Conservation (phyloP, 2,329 filamentous ascomycete species). For the Ophiostoma ips region DNA sequence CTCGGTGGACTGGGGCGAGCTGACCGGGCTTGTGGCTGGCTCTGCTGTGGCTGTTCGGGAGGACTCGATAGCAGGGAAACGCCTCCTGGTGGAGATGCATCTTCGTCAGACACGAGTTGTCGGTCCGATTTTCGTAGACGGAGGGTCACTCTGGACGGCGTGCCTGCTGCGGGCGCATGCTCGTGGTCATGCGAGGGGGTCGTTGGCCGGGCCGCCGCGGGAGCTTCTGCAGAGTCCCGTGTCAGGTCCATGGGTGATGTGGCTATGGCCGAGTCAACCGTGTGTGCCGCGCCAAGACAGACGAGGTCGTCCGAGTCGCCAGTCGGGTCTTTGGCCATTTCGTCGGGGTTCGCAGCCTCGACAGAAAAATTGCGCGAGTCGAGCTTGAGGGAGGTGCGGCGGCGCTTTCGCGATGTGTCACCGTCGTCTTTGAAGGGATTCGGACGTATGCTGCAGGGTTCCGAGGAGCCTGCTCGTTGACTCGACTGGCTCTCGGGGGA, state of each 20-base stretch:
- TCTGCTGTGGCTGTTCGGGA: not conserved
- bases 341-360: constrained; percentile 20
- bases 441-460: constrained; percentile 47
- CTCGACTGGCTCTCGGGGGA: constrained; percentile 30
- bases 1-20: no score
- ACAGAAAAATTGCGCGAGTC: constrained; percentile 38
- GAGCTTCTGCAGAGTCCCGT: not conserved
- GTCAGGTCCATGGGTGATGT: not conserved
- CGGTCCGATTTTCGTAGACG: constrained; percentile 37
- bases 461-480: constrained; percentile 47
- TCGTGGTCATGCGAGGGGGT: not conserved
- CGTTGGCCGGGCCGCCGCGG: not conserved
- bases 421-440: constrained; percentile 43
- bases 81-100: not conserved
- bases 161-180: not conserved
- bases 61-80: constrained; percentile 11
- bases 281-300: no score
- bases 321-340: not conserved
- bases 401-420: constrained; percentile 44
- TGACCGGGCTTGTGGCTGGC: not conserved
- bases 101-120: not conserved
- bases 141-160: constrained; percentile 33
- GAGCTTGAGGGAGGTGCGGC: constrained; percentile 42
- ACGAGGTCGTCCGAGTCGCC: not conserved
- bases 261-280: not conserved